Evolutionary conservation across 305 asterid genomes (phyloP).

Genomic region (Petunia hybrid): DNA sequence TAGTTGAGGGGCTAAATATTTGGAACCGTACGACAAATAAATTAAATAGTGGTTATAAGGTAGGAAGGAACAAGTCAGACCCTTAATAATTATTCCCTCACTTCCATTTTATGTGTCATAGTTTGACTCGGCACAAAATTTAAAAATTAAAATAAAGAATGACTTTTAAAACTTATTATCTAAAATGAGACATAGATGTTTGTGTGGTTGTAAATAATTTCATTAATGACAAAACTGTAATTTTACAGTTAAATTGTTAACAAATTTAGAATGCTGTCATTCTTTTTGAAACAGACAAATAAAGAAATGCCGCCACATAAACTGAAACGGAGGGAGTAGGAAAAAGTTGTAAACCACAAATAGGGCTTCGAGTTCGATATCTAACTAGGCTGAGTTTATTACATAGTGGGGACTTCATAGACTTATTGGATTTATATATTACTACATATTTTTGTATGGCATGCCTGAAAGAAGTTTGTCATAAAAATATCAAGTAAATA

Average conservation of each 20-base stretch:
- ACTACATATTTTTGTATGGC: not conserved
- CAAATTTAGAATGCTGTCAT: too few species aligned
- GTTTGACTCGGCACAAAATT: too few species aligned
- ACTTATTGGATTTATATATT: constrained; percentile 28
- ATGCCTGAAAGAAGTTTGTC: not conserved
- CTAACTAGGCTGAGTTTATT: constrained; percentile 33
- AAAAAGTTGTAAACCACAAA: constrained; percentile 33
- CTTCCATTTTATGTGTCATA: too few species aligned
- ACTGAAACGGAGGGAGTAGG: not conserved
- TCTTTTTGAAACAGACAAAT: too few species aligned
- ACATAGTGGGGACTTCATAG: constrained; percentile 36
- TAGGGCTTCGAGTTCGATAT: constrained; percentile 30
- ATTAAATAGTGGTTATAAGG: constrained; percentile 37
- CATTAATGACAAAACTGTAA: too few species aligned
- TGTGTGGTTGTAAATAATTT: too few species aligned
- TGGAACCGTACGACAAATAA: constrained; percentile 34
- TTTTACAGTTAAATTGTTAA: too few species aligned
- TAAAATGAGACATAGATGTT: too few species aligned
- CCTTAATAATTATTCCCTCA: constrained; percentile 24
- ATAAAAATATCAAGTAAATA: constrained; percentile 34
- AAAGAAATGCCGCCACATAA: too few species aligned
- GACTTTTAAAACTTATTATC: too few species aligned
- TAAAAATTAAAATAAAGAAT: too few species aligned
- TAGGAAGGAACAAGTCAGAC: constrained; percentile 32
- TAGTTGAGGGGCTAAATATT: not conserved